phyloP scores from a whole-genome alignment of 768 basidiomycete species.

The Chalciporus chontae region DNA sequence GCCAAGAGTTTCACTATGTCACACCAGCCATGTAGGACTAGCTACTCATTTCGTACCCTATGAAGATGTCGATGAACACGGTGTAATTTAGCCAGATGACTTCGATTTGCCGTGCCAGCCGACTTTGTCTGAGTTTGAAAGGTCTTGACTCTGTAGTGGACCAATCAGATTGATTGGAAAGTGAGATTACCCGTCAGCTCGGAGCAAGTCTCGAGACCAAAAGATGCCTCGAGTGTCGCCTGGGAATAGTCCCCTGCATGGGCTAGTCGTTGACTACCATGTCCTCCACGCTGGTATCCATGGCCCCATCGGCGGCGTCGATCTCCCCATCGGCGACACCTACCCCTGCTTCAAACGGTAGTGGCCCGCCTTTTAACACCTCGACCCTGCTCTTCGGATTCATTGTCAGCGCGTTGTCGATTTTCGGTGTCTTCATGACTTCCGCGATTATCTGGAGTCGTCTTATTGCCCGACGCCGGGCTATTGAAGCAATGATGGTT shows the following conservation, averaged over 20 bases:
- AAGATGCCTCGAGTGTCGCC: constrained; percentile 1
- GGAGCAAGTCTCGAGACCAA: not conserved
- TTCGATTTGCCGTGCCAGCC: no score
- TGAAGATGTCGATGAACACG: no score
- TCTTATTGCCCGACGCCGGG: constrained; percentile 27
- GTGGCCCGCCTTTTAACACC: constrained; percentile 6
- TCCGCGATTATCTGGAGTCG: constrained; percentile 31
- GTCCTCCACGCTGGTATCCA: constrained; percentile 16
- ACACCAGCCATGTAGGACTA: no score
- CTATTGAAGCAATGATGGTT: constrained; percentile 22
- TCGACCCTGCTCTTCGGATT: constrained; percentile 32
- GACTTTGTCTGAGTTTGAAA: not conserved
- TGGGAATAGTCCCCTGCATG: constrained; percentile 14
- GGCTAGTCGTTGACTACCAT: constrained; percentile 14
- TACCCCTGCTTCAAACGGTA: constrained; percentile 4
- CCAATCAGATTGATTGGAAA: constrained; percentile 15
- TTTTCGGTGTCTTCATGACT: constrained; percentile 31
- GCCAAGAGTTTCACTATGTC: not conserved
- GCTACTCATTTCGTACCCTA: no score
- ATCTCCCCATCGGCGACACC: not conserved
- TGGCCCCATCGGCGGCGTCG: not conserved
- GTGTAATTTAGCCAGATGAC: no score
- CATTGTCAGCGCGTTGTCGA: constrained; percentile 28
- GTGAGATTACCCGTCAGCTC: not conserved
- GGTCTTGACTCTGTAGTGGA: not conserved